Evolutionary conservation across 441 rosid genomes (phyloP).

Genomic region (Oxalis stricta): DNA sequence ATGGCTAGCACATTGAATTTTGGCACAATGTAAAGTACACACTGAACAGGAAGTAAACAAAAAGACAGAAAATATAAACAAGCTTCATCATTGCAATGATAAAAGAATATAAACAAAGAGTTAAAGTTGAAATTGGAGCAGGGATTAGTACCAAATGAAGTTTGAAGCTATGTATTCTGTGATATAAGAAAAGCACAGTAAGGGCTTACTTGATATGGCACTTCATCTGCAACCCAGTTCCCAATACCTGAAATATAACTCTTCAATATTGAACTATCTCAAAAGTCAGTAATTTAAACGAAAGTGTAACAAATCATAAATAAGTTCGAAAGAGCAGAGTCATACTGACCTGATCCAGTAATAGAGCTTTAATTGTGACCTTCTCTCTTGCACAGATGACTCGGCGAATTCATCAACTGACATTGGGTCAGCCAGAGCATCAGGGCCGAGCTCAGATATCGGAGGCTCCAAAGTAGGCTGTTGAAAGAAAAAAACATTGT

Average conservation of each 20-base stretch:
- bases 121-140: not conserved
- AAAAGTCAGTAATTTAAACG: not conserved
- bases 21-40: too few species aligned
- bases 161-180: not conserved
- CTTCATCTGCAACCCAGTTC: slow-evolving; percentile 98
- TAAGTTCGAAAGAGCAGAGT: not conserved
- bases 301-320: not conserved
- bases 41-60: too few species aligned
- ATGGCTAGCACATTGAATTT: too few species aligned
- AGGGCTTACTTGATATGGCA: slow-evolving; percentile 66
- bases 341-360: slow-evolving; percentile 74
- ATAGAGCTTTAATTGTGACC: slow-evolving; percentile 51
- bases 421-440: slow-evolving; percentile 80
- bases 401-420: slow-evolving; percentile 40
- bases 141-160: too few species aligned
- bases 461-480: slow-evolving; percentile 70
- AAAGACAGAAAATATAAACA: not conserved
- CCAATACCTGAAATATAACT: slow-evolving; percentile 85
- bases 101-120: too few species aligned
- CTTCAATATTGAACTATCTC: slow-evolving; percentile 28
- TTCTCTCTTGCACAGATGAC: slow-evolving; percentile 61
- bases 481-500: slow-evolving; percentile 6
- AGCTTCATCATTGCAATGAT: not conserved
- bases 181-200: not conserved
- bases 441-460: slow-evolving; percentile 78